Conservation (phyloP, 306 rosid genomes). For the Prunus mongolica region DNA sequence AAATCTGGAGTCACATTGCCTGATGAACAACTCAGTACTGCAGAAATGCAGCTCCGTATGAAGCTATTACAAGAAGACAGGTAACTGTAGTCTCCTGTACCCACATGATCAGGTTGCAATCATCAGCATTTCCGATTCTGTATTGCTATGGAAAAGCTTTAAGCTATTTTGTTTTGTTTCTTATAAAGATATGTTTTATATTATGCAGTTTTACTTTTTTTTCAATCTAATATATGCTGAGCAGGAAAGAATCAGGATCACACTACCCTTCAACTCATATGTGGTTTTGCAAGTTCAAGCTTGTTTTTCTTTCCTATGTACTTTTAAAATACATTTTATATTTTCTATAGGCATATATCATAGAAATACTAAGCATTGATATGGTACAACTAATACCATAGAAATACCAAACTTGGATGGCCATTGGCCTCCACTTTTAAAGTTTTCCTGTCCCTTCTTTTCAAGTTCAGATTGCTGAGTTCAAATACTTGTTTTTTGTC, state of each 20-base stretch:
- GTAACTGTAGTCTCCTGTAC: constrained; percentile 33
- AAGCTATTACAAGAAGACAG: constrained; percentile 83
- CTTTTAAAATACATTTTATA: not conserved
- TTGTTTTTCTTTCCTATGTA: not conserved
- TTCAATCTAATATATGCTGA: not conserved
- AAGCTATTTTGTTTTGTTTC: constrained; percentile 5
- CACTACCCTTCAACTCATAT: not conserved
- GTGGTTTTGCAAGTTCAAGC: not conserved
- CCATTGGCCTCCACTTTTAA: not conserved
- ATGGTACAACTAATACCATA: not conserved
- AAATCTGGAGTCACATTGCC: constrained; percentile 17
- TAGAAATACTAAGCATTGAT: not conserved
- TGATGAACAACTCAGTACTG: constrained; percentile 69
- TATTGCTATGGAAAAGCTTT: not conserved
- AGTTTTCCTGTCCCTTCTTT: not conserved
- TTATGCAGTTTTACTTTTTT: not conserved
- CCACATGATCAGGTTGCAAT: not conserved
- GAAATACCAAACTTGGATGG: not conserved
- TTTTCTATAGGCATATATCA: not conserved
- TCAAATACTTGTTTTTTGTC: not conserved
- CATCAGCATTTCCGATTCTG: not conserved
- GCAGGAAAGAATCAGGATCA: not conserved
- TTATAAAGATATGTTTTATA: not conserved
- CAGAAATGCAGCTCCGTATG: constrained; percentile 75
- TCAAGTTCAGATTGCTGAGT: constrained; percentile 2